These are phyloP conservation scores for Apiospora marii DNA, from an alignment of 2,329 filamentous ascomycete species.

Conservation along the genomic window DNA sequence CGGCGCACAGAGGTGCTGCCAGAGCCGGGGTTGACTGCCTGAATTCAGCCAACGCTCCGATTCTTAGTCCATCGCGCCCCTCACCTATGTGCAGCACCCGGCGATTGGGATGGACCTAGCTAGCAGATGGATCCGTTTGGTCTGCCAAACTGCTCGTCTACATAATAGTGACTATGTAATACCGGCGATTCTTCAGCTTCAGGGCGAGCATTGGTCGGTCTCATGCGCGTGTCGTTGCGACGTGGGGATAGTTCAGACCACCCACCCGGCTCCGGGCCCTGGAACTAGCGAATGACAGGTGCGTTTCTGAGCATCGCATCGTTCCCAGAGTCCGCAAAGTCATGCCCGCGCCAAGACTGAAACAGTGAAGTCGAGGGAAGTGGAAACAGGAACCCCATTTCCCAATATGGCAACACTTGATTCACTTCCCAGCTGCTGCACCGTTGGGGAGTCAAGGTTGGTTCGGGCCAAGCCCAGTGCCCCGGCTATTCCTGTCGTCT, in stretches of 20 bases:
- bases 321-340: background rate
- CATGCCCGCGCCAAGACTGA: constrained; percentile 8
- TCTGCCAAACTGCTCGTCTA: too few species aligned
- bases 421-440: background rate
- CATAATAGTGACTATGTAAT: background rate
- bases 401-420: background rate
- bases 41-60: background rate
- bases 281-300: background rate
- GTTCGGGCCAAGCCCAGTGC: background rate
- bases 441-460: background rate
- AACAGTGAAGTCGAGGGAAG: background rate
- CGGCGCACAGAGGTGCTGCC: background rate
- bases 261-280: background rate
- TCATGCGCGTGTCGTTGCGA: background rate
- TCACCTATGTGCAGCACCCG: background rate
- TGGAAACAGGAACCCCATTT: background rate
- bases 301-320: background rate
- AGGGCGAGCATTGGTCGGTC: background rate
- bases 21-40: background rate
- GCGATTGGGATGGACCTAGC: background rate
- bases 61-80: background rate
- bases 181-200: background rate
- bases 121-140: background rate
- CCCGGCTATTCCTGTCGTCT: background rate
- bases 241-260: background rate